A percentile compares a stretch with the other conserved stretches of the same genome.
These are phyloP conservation scores for Tricholoma flavovirens DNA, from an alignment of 768 basidiomycete genomes.

Conservation along the genomic window DNA sequence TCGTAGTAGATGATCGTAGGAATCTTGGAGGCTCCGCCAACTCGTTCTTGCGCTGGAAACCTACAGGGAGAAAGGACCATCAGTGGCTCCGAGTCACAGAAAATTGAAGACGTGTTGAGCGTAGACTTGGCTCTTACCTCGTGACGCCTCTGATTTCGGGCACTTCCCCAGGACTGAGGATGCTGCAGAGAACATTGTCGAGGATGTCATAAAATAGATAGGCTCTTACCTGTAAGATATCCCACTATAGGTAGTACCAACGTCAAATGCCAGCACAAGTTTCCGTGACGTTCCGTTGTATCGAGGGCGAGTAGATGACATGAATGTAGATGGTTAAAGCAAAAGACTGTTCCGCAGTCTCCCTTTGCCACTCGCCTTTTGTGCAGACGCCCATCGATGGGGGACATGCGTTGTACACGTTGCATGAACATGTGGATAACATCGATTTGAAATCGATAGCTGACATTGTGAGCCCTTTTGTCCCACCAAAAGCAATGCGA, in stretches of 20 bases:
- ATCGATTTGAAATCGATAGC: slow-evolving; percentile 4
- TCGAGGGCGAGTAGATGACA: slow-evolving; percentile 21
- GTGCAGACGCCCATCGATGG: background rate
- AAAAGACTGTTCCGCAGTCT: background rate
- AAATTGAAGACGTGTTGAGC: background rate
- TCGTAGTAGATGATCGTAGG: slow-evolving; percentile 46
- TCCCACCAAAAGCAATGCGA: background rate
- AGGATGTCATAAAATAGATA: background rate
- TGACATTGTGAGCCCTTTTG: background rate
- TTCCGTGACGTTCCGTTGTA: slow-evolving; percentile 35
- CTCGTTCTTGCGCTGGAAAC: slow-evolving; percentile 33
- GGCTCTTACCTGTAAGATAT: slow-evolving; percentile 35
- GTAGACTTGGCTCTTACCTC: slow-evolving; percentile 18
- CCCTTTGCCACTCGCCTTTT: background rate
- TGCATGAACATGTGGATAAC: slow-evolving; percentile 1
- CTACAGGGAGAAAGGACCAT: background rate
- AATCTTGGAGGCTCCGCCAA: slow-evolving; percentile 40
- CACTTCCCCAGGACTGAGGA: slow-evolving; percentile 31
- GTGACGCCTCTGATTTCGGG: slow-evolving; percentile 37
- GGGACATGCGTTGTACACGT: slow-evolving; percentile 9
- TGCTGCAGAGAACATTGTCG: slow-evolving; percentile 9
- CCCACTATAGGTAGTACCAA: slow-evolving; percentile 49
- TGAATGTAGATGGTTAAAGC: slow-evolving; percentile 3
- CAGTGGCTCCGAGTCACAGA: background rate
- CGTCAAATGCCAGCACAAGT: slow-evolving; percentile 45